Percentiles rank a stretch among this genome's conserved stretches.
These are phyloP conservation scores for Penicillium janthinellum DNA, from an alignment of 2,329 filamentous ascomycete genomes.

Conservation along the genomic window DNA sequence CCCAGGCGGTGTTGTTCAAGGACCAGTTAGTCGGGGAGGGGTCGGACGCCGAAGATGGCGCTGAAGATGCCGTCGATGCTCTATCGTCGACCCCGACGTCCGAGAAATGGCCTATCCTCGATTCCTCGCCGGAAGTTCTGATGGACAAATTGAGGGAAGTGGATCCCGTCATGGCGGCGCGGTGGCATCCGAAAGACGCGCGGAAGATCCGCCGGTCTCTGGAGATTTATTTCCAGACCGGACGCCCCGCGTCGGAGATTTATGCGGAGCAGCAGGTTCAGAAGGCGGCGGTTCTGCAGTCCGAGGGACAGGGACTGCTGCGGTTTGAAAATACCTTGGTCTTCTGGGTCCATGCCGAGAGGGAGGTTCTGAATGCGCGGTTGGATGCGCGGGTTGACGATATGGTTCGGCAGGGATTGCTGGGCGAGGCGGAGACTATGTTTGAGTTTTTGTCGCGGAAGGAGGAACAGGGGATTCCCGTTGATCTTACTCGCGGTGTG, in stretches of 20 bases:
- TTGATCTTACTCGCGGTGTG: slow-evolving; percentile 80
- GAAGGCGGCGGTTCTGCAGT: slow-evolving; percentile 28
- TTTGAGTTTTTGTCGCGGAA: slow-evolving; percentile 50
- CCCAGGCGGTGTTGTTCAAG: slow-evolving; percentile 82
- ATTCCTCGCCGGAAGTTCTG: slow-evolving; percentile 70
- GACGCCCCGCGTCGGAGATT: slow-evolving; percentile 77
- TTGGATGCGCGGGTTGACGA: slow-evolving; percentile 77
- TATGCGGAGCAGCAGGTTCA: slow-evolving; percentile 72
- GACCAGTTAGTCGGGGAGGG: slow-evolving; percentile 60
- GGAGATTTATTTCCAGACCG: slow-evolving; percentile 84
- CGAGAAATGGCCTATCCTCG: slow-evolving; percentile 68
- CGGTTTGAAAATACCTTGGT: slow-evolving; percentile 63
- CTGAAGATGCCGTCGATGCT: slow-evolving; percentile 17
- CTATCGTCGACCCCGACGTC: slow-evolving; percentile 23
- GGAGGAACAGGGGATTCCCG: slow-evolving; percentile 50
- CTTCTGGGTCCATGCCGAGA: slow-evolving; percentile 84
- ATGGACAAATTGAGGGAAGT: slow-evolving; percentile 73
- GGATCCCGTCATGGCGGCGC: slow-evolving; percentile 83
- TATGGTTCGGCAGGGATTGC: slow-evolving; percentile 71
- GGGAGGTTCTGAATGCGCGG: slow-evolving; percentile 66
- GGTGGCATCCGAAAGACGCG: slow-evolving; percentile 92
- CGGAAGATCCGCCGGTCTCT: slow-evolving; percentile 88
- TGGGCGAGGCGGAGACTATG: slow-evolving; percentile 63
- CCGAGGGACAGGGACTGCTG: slow-evolving; percentile 38
- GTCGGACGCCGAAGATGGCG: slow-evolving; percentile 28